Evolutionary conservation across 805 yeast genomes (phyloP), one percentile per base, ranked within the genome.

Genomic region (Monosporozyma siamensis): DNA sequence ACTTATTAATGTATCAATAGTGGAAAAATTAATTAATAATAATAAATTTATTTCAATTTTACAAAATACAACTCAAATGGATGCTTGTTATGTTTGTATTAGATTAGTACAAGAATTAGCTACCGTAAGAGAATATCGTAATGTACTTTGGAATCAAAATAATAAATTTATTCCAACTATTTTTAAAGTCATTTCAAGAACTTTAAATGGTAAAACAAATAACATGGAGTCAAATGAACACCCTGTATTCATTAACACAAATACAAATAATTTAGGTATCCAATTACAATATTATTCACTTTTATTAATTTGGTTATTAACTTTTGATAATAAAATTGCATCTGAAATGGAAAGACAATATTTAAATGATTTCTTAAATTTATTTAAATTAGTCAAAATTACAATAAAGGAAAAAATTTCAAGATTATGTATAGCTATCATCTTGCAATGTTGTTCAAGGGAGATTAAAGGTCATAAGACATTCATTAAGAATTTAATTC

Each of bases 401-500:
- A 85, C 96, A 2, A 84, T 90, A 51, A 92, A 92, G 68, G 95
- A 89, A 65, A 92, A 92, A 68, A 78, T 92, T 43, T 83, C 87
- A 25, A 74, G 98, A 58, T 69, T 92, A 35, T 72, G 92, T n/a
- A 71, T 88, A 22, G 80, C 94, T 1, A 77, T 82, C 32, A 67
- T 89, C 49, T 66, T 77, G 54, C 83, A 83, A 55, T 68, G 82
- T 39, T 67, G 80, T 40, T 57, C 66, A 6, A 53, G 55, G 53
- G 51, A 65, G 53, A 56, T 58, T 48, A 49, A 60, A 50, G 46
- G 58, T 38, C 68, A 60, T 50, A 69, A 68, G 59, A 71, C 64
- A 47, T 70, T 74, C 35, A 69, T 85, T 48, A 82, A 89, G 53
- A 75, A 82, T 41, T 70, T 87, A 35, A 60, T 83, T 27, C 69